Conservation (phyloP, 306 rosid genomes). For the Aeschynomene evenia region DNA sequence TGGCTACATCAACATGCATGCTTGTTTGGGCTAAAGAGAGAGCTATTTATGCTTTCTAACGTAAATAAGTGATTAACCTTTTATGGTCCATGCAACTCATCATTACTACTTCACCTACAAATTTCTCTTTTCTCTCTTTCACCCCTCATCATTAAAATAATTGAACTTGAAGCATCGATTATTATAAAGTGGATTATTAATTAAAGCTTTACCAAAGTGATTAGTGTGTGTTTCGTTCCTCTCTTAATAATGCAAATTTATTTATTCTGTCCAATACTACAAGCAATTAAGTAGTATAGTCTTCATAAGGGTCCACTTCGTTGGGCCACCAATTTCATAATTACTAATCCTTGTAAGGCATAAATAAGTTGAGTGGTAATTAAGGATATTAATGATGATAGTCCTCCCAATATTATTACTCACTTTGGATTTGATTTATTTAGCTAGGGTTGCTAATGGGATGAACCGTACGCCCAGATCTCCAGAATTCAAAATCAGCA, state of each 20-base stretch:
- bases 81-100: constrained; percentile 43
- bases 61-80: constrained; percentile 23
- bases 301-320: constrained; percentile 35
- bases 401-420: background rate
- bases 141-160: constrained; percentile 6
- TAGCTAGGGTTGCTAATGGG: background rate
- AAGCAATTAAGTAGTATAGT: constrained; percentile 33
- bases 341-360: constrained; percentile 25
- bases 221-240: background rate
- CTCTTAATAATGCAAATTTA: background rate
- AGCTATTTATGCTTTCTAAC: constrained; percentile 19
- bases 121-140: background rate
- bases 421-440: background rate
- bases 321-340: constrained; percentile 29
- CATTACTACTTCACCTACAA: constrained; percentile 38
- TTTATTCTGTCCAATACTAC: background rate
- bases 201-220: background rate
- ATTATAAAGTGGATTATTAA: background rate
- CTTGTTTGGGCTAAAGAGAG: constrained; percentile 52
- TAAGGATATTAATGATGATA: constrained; percentile 11
- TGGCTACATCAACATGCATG: constrained; percentile 59
- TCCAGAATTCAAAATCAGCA: background rate
- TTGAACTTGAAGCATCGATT: background rate
- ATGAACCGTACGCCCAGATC: constrained; percentile 9
- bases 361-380: constrained; percentile 31